phyloP scores from a whole-genome alignment of 225 moss, liverwort and hornwort genomes.

The Pseudisothecium myosuroides region DNA sequence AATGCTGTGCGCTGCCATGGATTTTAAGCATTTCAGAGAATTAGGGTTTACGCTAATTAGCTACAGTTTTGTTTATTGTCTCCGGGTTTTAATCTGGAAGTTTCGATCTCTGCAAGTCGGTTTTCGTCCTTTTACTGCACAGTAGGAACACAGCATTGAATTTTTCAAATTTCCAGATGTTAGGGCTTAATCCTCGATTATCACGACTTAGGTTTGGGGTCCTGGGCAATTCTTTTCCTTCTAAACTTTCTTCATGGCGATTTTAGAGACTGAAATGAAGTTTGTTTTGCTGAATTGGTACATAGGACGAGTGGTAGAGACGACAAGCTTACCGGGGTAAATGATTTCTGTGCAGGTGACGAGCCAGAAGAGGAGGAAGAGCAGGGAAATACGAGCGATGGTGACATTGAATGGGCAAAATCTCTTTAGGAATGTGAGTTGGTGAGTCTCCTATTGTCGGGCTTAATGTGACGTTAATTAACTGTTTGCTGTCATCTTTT shows the following conservation, averaged over 20 bases:
- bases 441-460: neutral
- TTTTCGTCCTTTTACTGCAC: neutral
- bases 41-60: neutral
- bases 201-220: neutral
- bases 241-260: neutral
- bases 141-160: no score
- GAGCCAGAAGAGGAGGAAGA: slow-evolving; percentile 7
- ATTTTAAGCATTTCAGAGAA: neutral
- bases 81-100: neutral
- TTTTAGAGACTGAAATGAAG: neutral
- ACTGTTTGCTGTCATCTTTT: neutral
- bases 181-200: neutral
- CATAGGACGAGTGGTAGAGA: neutral
- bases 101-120: neutral
- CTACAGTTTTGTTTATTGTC: neutral
- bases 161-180: neutral
- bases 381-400: neutral
- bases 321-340: neutral
- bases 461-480: neutral
- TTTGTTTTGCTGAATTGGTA: neutral
- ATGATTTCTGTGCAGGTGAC: neutral
- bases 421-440: slow-evolving; percentile 19
- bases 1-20: neutral
- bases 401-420: neutral
- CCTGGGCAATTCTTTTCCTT: neutral